A percentile compares a stretch with the other conserved stretches of the same genome.
Conservation (phyloP, 768 basidiomycete genomes). For the Mycena leptocephala region DNA sequence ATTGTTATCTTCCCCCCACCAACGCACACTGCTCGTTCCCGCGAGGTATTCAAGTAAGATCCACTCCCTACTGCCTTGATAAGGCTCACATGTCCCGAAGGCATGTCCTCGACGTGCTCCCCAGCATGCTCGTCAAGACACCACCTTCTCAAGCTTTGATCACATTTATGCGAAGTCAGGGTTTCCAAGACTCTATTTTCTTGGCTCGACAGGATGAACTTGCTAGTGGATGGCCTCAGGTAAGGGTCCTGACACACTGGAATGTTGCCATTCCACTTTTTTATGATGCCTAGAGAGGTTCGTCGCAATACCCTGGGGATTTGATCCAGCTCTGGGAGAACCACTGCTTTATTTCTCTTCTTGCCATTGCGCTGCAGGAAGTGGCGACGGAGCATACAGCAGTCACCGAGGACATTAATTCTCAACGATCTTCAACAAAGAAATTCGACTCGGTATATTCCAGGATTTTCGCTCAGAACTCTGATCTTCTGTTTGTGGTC, state of each 20-base stretch:
- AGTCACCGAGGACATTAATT: too few species aligned
- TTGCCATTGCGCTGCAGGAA: neutral
- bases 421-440: too few species aligned
- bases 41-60: neutral
- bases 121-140: too few species aligned
- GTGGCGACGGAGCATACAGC: neutral
- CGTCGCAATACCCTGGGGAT: neutral
- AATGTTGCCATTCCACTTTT: neutral
- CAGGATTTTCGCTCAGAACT: neutral
- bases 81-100: too few species aligned
- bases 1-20: neutral
- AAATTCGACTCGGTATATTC: neutral
- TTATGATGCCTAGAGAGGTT: neutral
- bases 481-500: neutral
- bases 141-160: neutral
- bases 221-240: neutral
- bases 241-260: neutral
- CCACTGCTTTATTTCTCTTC: neutral
- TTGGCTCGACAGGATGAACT: neutral
- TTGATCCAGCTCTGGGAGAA: neutral
- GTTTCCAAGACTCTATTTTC: neutral
- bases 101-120: too few species aligned
- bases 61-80: too few species aligned
- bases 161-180: neutral
- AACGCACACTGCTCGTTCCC: neutral